phyloP scores from a whole-genome alignment of 495 filamentous ascomycete genomes.

The Symbiotaphrina buchneri region DNA sequence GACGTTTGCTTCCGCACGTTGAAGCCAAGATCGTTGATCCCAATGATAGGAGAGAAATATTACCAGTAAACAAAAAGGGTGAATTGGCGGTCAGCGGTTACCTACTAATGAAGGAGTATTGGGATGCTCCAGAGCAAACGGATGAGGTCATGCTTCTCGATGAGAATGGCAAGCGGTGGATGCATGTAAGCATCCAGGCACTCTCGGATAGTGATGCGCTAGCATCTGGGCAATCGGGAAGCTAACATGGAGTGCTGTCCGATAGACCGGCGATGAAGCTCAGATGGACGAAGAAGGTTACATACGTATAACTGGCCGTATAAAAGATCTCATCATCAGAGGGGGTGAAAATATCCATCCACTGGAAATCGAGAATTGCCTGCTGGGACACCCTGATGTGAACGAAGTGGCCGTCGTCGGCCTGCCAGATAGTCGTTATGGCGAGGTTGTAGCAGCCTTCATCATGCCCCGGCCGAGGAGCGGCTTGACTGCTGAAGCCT shows the following conservation, averaged over 20 bases:
- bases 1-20: constrained; percentile 58
- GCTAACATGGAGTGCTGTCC: constrained; percentile 12
- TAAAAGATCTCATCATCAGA: constrained; percentile 86
- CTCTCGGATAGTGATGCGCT: background rate
- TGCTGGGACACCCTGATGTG: constrained; percentile 48
- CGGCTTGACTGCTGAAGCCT: constrained; percentile 22
- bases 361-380: constrained; percentile 76
- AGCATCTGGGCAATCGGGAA: background rate
- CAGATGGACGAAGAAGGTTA: constrained; percentile 54
- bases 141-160: constrained; percentile 46
- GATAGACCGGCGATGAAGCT: constrained; percentile 79
- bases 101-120: constrained; percentile 80
- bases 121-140: constrained; percentile 45
- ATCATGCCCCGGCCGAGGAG: constrained; percentile 29
- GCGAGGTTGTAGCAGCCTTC: constrained; percentile 74
- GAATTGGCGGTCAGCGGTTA: constrained; percentile 78
- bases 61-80: constrained; percentile 44
- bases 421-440: constrained; percentile 61
- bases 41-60: constrained; percentile 23
- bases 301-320: constrained; percentile 33
- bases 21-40: constrained; percentile 66
- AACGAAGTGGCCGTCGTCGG: constrained; percentile 65
- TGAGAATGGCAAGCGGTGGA: constrained; percentile 37
- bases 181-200: constrained; percentile 27
- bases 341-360: constrained; percentile 96